A percentile compares a stretch with the other conserved stretches of the same genome.
phyloP scores from a whole-genome alignment of 2,329 filamentous ascomycete genomes.

The Aspergillus luchuensis region DNA sequence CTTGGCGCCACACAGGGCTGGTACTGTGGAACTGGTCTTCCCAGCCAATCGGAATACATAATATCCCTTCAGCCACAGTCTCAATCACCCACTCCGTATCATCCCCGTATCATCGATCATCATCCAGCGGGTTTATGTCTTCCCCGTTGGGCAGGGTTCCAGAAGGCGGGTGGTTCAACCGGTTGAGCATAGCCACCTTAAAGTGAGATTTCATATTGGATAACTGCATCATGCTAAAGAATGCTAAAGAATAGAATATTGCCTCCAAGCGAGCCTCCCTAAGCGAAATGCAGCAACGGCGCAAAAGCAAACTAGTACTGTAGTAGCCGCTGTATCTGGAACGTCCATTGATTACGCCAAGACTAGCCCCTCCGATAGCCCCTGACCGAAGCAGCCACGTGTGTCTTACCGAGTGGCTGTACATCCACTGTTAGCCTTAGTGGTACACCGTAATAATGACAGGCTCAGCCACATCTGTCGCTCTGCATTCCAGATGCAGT shows the following conservation, averaged over 20 bases:
- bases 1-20: constrained; percentile 13
- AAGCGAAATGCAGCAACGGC: background rate
- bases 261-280: background rate
- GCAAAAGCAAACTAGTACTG: background rate
- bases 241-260: background rate
- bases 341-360: background rate
- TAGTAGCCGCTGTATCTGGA: background rate
- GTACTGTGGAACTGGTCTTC: background rate
- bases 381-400: constrained; percentile 16
- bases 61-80: background rate
- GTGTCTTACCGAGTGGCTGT: constrained; percentile 18
- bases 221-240: background rate
- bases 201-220: background rate
- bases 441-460: background rate
- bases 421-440: background rate
- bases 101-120: background rate
- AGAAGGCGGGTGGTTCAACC: background rate
- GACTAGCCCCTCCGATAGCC: constrained; percentile 1
- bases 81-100: background rate
- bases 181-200: background rate
- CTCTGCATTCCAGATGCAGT: background rate
- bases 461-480: constrained; percentile 8
- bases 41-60: constrained; percentile 2
- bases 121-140: background rate
- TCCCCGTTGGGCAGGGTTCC: background rate